These are phyloP conservation scores for Volvox carteri DNA, from an alignment of 163 green algal species.

Conservation along the genomic window DNA sequence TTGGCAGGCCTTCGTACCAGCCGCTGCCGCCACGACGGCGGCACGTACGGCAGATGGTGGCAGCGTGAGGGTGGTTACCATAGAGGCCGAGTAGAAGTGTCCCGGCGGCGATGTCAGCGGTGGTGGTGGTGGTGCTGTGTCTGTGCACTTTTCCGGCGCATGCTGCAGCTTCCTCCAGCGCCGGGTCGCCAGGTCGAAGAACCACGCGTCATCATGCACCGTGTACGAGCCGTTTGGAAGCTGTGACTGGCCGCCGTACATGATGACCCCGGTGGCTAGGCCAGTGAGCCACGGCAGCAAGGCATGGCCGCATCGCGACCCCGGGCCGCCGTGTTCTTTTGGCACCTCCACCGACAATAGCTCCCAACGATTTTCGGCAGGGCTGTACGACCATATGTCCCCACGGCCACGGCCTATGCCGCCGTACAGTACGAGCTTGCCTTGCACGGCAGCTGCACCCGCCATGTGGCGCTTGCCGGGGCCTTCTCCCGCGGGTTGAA, in stretches of 20 bases:
- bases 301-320: conserved; percentile 9
- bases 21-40: neutral
- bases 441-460: conserved; percentile 27
- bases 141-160: neutral
- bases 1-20: neutral
- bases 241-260: conserved; percentile 44
- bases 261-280: neutral
- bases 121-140: neutral
- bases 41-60: neutral
- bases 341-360: conserved; percentile 16
- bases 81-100: conserved; percentile 33
- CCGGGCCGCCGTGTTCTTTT: conserved; percentile 2
- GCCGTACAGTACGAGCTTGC: conserved; percentile 55
- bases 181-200: conserved; percentile 42
- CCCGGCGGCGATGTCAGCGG: neutral
- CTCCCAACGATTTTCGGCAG: conserved; percentile 9
- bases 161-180: conserved; percentile 37
- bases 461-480: conserved; percentile 65
- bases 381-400: conserved; percentile 58
- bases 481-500: neutral
- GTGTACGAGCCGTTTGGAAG: neutral
- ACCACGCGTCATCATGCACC: conserved; percentile 42
- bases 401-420: conserved; percentile 55
- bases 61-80: conserved; percentile 10
- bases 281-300: conserved; percentile 4